Evolutionary conservation across 148 eudicot genomes (phyloP), one percentile per base, ranked within the genome.

Genomic region (Chenopodium formosanum): DNA sequence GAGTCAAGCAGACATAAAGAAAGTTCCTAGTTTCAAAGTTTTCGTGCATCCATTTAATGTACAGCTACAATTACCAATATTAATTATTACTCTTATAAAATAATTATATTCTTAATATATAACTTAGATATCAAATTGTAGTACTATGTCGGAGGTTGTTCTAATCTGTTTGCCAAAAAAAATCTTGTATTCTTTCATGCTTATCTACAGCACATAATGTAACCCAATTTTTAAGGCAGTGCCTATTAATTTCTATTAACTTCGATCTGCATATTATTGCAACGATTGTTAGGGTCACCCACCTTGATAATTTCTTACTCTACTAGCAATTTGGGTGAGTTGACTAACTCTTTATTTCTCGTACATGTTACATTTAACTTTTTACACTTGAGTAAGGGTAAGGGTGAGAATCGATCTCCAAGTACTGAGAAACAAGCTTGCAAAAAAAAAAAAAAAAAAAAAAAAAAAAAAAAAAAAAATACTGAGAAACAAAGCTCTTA

Each of bases 31-130:
- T 32, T 50, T 77, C 70, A 37, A 56, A 56, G 76, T 12, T 25
- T 71, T 53, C 58, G 79, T 66, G 62, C 71, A 67, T 14, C 11
- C 46, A 76, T 40, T 78, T 34, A 82, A 53, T 64, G 76, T 56
- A 76, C 84, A 76, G 80, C 80, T 82, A 82, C 84, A 82, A 82
- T 40, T 76, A 82, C 84, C 84, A 82, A 82, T 73, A 52, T 10
- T 52, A 52, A 14, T 14, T 52, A 10, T 4, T 40, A 40, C 44
- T 40, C 44, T 40, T 0, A 40, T 40, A 40, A 6, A 40, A 40
- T 0, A 37, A 32, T 31, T 31, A 4, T 40, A 40, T 40, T 40
- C 44, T 40, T 40, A 40, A 40, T 40, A 40, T 40, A 6, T 40
- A 40, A 1, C 44, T 40, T 40, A 40, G 44, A 40, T 40, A 6